Conservation (phyloP, 768 basidiomycete genomes). For the Collybia mongolica region DNA sequence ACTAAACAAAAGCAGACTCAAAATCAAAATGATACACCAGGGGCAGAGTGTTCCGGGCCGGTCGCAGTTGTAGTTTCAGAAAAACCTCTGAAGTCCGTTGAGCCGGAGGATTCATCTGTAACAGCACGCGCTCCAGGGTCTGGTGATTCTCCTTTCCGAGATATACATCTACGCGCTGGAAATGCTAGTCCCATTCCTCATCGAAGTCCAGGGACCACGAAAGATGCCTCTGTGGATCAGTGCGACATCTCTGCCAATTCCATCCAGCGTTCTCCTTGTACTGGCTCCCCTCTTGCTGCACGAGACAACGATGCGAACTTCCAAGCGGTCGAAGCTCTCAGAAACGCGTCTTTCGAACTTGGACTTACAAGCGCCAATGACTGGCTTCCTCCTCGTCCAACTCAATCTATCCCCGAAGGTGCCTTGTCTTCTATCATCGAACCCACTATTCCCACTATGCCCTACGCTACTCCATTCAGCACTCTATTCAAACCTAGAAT, state of each 20-base stretch:
- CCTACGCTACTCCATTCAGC: no score
- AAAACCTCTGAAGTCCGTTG: neutral
- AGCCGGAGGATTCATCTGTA: neutral
- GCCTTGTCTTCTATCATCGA: neutral
- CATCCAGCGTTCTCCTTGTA: constrained; percentile 3
- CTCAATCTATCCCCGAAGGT: neutral
- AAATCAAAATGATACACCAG: neutral
- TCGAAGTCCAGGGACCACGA: constrained; percentile 2
- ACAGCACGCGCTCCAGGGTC: neutral
- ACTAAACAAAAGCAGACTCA: neutral
- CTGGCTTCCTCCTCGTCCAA: constrained; percentile 6
- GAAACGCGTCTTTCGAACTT: neutral
- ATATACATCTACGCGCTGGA: constrained; percentile 7
- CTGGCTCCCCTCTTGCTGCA: constrained; percentile 1
- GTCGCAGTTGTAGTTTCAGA: neutral
- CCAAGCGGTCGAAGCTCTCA: neutral
- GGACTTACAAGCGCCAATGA: constrained; percentile 9
- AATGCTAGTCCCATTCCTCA: constrained; percentile 3
- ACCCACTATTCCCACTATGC: no score
- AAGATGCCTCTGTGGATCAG: neutral
- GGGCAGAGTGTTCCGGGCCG: neutral
- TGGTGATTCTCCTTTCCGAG: constrained; percentile 11
- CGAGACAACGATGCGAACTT: constrained; percentile 2
- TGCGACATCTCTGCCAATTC: neutral
- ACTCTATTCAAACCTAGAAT: no score